Evolutionary conservation across 495 filamentous ascomycete genomes (phyloP), one percentile per base, ranked within the genome.

Genomic region (Trichocladium antarcticum): DNA sequence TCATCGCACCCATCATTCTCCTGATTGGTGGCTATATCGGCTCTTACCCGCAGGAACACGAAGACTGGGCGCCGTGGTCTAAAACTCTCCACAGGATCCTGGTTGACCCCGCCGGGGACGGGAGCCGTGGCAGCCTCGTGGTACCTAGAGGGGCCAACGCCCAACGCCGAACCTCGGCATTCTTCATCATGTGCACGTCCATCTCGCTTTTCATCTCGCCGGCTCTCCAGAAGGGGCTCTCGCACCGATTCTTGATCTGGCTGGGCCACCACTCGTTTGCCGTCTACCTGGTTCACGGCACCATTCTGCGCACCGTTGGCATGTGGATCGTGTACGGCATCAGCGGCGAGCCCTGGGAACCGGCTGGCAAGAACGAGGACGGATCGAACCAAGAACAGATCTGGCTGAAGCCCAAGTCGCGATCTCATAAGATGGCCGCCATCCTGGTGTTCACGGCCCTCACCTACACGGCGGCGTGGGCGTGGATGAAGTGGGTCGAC

Each of bases 401-500:
- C 19, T 66, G 51, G 51, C 11, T 69, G 66, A 34, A 63, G 66
- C 48, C 64, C 59, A 46, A 63, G 74, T 42, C 69, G 63, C 19
- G 55, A 59, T 15, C 57, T 54, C 35, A 63, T 51, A 50, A 66
- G 64, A 32, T 60, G 31, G 53, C 54, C 2, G 38, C 49, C 12
- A 50, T 62, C 17, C 11, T 64, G 0, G 51, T 66, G 16, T 66
- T 66, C 37, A 75, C 80, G 32, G 59, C 56, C 0, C 48, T 80
- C 5, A 66, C 81, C 0, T 82, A 83, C 60, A 57, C 60, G 1
- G 59, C 67, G 12, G 79, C 80, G 0, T 68, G 75, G 55, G 56
- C 75, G n/a, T 85, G 81, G 81, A 82, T 80, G 21, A 73, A 64
- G 17, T 77, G 79, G 55, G 78, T 85, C 0, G 81, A 85, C 59